Conservation (phyloP, 179 eudicot species). For the Spinacia oleracea region DNA sequence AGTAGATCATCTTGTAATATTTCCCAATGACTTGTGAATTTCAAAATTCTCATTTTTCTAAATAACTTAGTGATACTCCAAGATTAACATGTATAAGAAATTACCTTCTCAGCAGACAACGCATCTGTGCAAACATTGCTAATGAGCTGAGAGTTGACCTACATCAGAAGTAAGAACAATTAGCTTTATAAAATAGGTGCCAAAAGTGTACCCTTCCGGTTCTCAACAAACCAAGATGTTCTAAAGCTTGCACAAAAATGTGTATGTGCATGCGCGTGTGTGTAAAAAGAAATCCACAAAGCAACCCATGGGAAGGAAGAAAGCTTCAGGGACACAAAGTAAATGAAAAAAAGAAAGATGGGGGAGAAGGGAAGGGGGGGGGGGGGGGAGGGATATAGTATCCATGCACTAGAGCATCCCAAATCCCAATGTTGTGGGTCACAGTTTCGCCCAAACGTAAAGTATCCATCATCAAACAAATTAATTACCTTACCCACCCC, state of each 20-base stretch:
- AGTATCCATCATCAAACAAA: background rate
- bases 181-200: background rate
- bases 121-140: constrained; percentile 99
- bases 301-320: background rate
- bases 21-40: background rate
- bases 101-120: constrained; percentile 98
- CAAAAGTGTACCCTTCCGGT: background rate
- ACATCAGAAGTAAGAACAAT: constrained; percentile 24
- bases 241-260: background rate
- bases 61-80: background rate
- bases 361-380: too few relatives aligned
- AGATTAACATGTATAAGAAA: constrained; percentile 8
- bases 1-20: background rate
- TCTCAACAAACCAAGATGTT: background rate
- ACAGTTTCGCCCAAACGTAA: background rate
- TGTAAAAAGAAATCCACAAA: background rate
- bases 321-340: background rate
- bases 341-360: background rate
- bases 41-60: background rate
- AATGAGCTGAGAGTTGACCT: constrained; percentile 98
- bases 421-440: background rate
- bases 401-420: background rate
- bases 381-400: too few relatives aligned
- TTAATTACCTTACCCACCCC: too few relatives aligned
- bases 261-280: too few relatives aligned